A percentile compares a stretch with the other conserved stretches of the same genome.
Evolutionary conservation across 306 rosid genomes (phyloP).

Genomic region (Trifolium pratense): DNA sequence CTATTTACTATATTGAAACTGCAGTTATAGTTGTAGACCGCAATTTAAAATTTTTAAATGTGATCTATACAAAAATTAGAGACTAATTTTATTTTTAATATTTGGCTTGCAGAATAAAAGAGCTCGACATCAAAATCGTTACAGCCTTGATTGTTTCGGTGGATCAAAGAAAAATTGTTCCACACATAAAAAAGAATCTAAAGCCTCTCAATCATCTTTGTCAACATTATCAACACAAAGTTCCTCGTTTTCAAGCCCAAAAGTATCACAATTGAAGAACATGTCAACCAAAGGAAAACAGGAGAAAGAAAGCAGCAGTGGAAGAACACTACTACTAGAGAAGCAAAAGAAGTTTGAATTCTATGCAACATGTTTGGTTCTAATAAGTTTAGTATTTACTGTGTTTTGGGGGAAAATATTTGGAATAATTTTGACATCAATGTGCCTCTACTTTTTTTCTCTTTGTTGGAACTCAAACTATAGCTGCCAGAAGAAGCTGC

Average conservation of each 20-base stretch:
- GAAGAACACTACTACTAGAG: slow-evolving; percentile 25
- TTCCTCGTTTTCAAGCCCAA: slow-evolving; percentile 38
- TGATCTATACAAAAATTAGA: too few relatives aligned
- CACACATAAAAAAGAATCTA: not conserved
- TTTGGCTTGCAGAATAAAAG: slow-evolving; percentile 55
- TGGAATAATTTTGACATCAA: slow-evolving; percentile 58
- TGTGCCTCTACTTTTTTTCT: slow-evolving; percentile 52
- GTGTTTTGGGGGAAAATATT: slow-evolving; percentile 65
- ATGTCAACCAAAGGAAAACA: slow-evolving; percentile 27
- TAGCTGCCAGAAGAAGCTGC: not conserved
- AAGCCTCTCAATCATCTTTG: not conserved
- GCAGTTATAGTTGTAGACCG: too few relatives aligned
- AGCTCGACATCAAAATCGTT: slow-evolving; percentile 38
- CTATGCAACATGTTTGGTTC: slow-evolving; percentile 53
- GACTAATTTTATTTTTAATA: not conserved
- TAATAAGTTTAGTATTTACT: slow-evolving; percentile 58
- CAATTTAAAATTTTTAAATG: too few relatives aligned
- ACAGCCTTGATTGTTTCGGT: slow-evolving; percentile 21
- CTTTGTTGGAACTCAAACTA: slow-evolving; percentile 24
- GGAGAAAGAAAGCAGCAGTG: not conserved
- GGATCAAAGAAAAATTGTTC: slow-evolving; percentile 43
- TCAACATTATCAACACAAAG: slow-evolving; percentile 21
- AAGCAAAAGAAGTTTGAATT: slow-evolving; percentile 43
- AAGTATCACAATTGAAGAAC: slow-evolving; percentile 28
- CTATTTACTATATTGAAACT: too few relatives aligned